These are phyloP conservation scores for Candolleomyces eurysporus DNA, from an alignment of 768 basidiomycete species.

Conservation along the genomic window DNA sequence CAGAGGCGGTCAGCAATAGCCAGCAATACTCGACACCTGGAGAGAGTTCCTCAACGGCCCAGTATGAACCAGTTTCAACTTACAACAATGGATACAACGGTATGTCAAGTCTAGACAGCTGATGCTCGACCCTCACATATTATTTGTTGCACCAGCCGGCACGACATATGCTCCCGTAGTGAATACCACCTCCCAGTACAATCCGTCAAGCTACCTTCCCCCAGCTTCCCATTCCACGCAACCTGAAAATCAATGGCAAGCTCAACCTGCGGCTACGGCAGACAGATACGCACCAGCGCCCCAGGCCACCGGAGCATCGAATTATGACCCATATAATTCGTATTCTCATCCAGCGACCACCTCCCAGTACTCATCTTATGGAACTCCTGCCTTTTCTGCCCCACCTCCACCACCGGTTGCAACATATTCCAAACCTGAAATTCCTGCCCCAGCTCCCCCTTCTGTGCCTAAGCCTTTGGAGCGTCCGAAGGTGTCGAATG, in stretches of 20 bases:
- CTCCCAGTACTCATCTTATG: conserved; percentile 17
- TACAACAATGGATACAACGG: not conserved
- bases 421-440: not conserved
- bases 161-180: not conserved
- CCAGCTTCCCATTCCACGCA: not conserved
- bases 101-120: not conserved
- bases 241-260: not conserved
- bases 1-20: not conserved
- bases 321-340: not conserved
- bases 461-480: conserved; percentile 36
- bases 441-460: conserved; percentile 20
- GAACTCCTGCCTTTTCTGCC: conserved; percentile 25
- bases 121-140: no score
- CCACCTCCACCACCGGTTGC: conserved; percentile 18
- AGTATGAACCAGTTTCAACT: not conserved
- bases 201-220: conserved; percentile 7
- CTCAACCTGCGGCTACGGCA: not conserved
- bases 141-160: no score
- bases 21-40: not conserved
- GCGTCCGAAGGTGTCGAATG: conserved; percentile 65
- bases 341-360: conserved; percentile 6
- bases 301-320: not conserved
- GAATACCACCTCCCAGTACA: not conserved
- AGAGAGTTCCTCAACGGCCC: not conserved
- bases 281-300: conserved; percentile 7